Base-by-base conservation (phyloP, 305 asterid species). In the Fraxinus sp. region DNA sequence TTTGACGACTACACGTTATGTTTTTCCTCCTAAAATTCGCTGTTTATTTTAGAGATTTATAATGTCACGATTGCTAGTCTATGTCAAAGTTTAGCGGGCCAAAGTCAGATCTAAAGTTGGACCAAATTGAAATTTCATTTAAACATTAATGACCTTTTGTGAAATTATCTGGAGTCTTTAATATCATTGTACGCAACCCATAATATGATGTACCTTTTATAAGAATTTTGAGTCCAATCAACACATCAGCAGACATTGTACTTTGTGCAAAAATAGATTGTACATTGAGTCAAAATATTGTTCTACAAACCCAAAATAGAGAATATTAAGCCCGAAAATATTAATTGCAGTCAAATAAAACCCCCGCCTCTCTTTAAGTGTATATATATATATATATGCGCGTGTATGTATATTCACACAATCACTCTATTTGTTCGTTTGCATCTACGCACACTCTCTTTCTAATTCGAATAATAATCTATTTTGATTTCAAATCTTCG, bases 281-380 rank as follows among this genome's bases (percentile, higher is more conserved):
- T 26, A 70, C 37, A 70, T 26, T 30, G n/a, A 70, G 75, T 70
- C 75, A 70, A 70, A 70, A 70, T 66, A 28, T 70, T 28, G 22
- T 70, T 13, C 74, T 13, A 24, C 74, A 26, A 66, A 24, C 87
- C 26, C 18, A 32, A 80, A 14, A 78, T 73, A 75, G 80, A 7
- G 26, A 18, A 7, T 49, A 46, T 39, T 39, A 84, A 81, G 83
- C 81, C 82, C 72, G 85, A 86, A 79, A 76, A 36, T 77, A 79
- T 76, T 66, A 22, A 64, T 64, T 64, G 72, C 35, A 83, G 86
- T 83, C 88, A 82, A 86, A 85, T 88, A 87, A 86, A 86, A 86
- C 83, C 84, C 91, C 93, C 90, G 86, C 92, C 90, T 85, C 91
- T 79, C 87, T 78, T 71, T 70, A 24, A 36, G 11, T 28, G 7